Percentiles rank a stretch among this genome's conserved stretches.
Conservation (phyloP, 2,329 filamentous ascomycete species). For the Paraconiothyrium sp. region DNA sequence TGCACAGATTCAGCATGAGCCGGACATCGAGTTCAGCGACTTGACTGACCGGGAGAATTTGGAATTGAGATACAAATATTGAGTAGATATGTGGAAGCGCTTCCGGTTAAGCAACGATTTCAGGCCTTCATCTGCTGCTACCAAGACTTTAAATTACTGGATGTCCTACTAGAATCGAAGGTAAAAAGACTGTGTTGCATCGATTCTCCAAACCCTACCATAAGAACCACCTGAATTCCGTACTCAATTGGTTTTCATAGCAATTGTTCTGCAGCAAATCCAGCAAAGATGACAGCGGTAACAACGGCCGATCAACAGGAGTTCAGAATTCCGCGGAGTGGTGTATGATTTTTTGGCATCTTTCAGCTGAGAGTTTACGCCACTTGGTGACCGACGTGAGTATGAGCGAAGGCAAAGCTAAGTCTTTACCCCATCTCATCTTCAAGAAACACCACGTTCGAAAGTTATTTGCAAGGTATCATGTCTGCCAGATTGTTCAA, state of each 20-base stretch:
- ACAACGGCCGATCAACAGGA: neutral
- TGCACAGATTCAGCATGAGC: conserved; percentile 9
- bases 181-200: neutral
- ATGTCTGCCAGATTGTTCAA: conserved; percentile 20
- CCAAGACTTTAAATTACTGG: neutral
- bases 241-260: neutral
- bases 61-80: conserved; percentile 59
- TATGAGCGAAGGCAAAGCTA: neutral
- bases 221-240: neutral
- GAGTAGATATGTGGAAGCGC: neutral
- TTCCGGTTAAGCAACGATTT: neutral
- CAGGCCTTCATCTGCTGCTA: neutral
- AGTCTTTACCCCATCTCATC: neutral
- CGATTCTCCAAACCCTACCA: neutral
- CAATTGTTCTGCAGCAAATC: neutral
- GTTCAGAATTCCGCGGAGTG: neutral
- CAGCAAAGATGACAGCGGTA: neutral
- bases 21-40: conserved; percentile 54
- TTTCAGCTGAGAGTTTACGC: neutral
- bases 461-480: neutral
- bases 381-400: neutral
- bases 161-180: neutral
- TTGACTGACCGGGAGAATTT: conserved; percentile 66
- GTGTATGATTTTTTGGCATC: neutral
- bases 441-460: neutral